Percentiles rank a stretch among this genome's conserved stretches.
phyloP scores from a whole-genome alignment of 2,329 filamentous ascomycete genomes.

The Drechslerella coelobrocha region DNA sequence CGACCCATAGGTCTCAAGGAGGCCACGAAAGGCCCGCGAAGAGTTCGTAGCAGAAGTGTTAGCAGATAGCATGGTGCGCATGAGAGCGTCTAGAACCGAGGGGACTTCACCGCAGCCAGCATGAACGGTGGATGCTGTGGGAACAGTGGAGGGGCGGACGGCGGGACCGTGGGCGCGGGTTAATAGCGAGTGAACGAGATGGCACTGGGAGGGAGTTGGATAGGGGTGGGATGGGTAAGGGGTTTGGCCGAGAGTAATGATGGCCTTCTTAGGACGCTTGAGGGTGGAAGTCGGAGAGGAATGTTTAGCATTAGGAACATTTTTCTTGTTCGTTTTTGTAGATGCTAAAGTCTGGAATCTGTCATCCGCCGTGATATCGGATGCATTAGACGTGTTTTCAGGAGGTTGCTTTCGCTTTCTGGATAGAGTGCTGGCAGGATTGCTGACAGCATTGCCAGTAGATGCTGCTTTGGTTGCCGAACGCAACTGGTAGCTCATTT shows the following conservation, averaged over 20 bases:
- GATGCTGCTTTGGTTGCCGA: constrained; percentile 8
- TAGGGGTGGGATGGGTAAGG: constrained; percentile 73
- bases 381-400: constrained; percentile 64
- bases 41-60: constrained; percentile 67
- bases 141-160: constrained; percentile 70
- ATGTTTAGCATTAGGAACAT: constrained; percentile 55
- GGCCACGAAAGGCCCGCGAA: constrained; percentile 69
- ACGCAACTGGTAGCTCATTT: constrained; percentile 33
- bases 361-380: too few relatives aligned
- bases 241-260: constrained; percentile 56
- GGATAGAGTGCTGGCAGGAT: constrained; percentile 54
- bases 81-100: constrained; percentile 64
- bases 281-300: constrained; percentile 46
- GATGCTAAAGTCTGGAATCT: too few relatives aligned
- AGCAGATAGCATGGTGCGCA: constrained; percentile 64
- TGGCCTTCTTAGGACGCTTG: constrained; percentile 57
- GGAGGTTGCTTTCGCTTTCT: constrained; percentile 56
- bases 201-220: constrained; percentile 73
- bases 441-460: neutral
- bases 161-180: constrained; percentile 71
- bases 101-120: constrained; percentile 68
- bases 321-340: too few relatives aligned
- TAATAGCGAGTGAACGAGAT: constrained; percentile 72
- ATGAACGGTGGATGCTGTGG: constrained; percentile 72
- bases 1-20: constrained; percentile 62